Evolutionary conservation across 2,329 filamentous ascomycete genomes (phyloP).

Genomic region (Bisporella sp.): DNA sequence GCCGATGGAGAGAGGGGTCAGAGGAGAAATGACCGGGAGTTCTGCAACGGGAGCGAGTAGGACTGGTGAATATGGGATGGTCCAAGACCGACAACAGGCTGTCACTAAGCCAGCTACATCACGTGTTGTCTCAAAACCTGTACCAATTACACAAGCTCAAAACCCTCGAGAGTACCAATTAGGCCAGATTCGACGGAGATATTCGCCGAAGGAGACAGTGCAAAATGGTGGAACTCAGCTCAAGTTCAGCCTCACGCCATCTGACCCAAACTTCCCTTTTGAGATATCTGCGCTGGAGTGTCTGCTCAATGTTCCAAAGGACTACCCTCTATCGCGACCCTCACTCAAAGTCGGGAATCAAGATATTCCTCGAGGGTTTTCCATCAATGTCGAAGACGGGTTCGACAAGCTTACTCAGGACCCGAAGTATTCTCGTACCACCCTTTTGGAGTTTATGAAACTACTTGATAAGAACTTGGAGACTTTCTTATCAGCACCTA

Average conservation of each 20-base stretch:
- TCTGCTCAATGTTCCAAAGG: slow-evolving; percentile 54
- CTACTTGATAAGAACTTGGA: slow-evolving; percentile 68
- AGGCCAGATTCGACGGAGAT: slow-evolving; percentile 64
- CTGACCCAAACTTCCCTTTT: slow-evolving; percentile 80
- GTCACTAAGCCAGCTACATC: slow-evolving; percentile 28
- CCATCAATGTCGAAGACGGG: slow-evolving; percentile 69
- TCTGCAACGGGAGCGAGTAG: slow-evolving; percentile 4
- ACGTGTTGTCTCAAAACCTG: slow-evolving; percentile 55
- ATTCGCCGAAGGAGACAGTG: slow-evolving; percentile 38
- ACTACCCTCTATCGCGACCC: slow-evolving; percentile 54
- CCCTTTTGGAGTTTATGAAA: slow-evolving; percentile 60
- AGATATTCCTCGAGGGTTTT: slow-evolving; percentile 64
- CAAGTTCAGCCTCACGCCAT: slow-evolving; percentile 60
- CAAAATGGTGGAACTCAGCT: slow-evolving; percentile 38
- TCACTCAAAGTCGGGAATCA: slow-evolving; percentile 58
- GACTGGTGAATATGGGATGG: slow-evolving; percentile 15
- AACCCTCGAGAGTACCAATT: slow-evolving; percentile 71
- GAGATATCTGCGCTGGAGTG: slow-evolving; percentile 65
- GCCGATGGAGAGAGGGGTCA: slow-evolving; percentile 8
- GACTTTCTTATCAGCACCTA: slow-evolving; percentile 59
- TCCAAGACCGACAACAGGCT: slow-evolving; percentile 26
- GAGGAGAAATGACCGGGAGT: slow-evolving; percentile 8
- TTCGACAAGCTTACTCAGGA: slow-evolving; percentile 59
- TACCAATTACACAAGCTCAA: slow-evolving; percentile 55
- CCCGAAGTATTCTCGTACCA: slow-evolving; percentile 33